Base-by-base conservation (phyloP, 257 asterid species). In the Primulina tabacum region DNA sequence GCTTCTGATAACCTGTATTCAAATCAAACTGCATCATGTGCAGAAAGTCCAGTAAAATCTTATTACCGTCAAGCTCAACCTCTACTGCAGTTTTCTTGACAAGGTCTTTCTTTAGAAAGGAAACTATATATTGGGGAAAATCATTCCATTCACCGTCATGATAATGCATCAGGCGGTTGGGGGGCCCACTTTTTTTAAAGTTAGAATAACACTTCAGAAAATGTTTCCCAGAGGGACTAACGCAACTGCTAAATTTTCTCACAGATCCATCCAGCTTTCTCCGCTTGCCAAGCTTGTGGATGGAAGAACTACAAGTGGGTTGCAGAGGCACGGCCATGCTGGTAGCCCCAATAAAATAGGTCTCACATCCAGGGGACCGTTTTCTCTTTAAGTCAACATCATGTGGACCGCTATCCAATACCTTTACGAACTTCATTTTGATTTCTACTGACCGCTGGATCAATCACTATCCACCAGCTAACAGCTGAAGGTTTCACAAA, bases 71-170 rank as follows among this genome's bases (percentile, higher is more conserved):
- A 53, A 88, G 38, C 66, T 80, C 87, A 61, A 90, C 82, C 83
- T 92, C 97, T 32, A 73, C 61, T 6, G 74, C 80, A 34, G 92
- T 74, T 65, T 80, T 92, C 84, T 86, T 83, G n/a, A n/a, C 50
- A 70, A 85, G 80, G 76, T 81, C 85, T 71, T 85, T 78, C 77
- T 83, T 88, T 62, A 87, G 79, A 77, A 73, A 67, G 20, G 74
- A 72, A 73, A 92, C 85, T 33, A 88, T 64, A 60, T 84, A 86
- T 47, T 74, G 73, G 53, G 98, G 83, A 72, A 88, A 88, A 77
- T 92, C 96, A 72, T 74, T 83, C 98, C 98, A 92, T 59, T 82
- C 91, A 64, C 85, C 89, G 60, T 81, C 71, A 69, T 79, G 77
- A 77, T 82, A 84, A 77, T 75, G 87, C 96, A 92, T 83, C 82